Conservation (phyloP, 2,329 filamentous ascomycete species). For the Cercospora sp. region DNA sequence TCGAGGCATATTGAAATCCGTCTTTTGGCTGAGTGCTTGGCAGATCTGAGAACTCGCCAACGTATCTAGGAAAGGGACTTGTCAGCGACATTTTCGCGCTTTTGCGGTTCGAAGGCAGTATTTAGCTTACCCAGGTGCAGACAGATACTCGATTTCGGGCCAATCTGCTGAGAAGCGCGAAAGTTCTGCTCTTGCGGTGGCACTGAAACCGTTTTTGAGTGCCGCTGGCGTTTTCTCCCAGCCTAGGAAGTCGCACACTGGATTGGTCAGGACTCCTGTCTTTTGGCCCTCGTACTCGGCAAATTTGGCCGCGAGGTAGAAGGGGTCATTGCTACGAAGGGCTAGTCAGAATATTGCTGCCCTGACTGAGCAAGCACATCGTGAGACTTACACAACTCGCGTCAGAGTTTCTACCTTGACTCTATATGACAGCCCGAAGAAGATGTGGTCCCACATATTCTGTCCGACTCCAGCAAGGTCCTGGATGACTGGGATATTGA, state of each 20-base stretch:
- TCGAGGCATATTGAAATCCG: slow-evolving; percentile 38
- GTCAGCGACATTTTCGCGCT: neutral
- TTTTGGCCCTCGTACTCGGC: slow-evolving; percentile 23
- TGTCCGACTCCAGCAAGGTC: slow-evolving; percentile 64
- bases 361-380: too few relatives aligned
- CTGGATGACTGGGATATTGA: slow-evolving; percentile 55
- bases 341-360: neutral
- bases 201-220: slow-evolving; percentile 15
- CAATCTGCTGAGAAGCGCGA: slow-evolving; percentile 26
- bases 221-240: slow-evolving; percentile 30
- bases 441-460: slow-evolving; percentile 62
- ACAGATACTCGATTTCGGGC: slow-evolving; percentile 29
- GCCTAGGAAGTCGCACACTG: slow-evolving; percentile 24
- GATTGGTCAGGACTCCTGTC: slow-evolving; percentile 21
- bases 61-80: neutral
- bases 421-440: slow-evolving; percentile 39
- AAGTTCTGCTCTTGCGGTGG: slow-evolving; percentile 17
- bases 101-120: neutral
- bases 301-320: slow-evolving; percentile 18
- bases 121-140: slow-evolving; percentile 14
- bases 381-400: slow-evolving; percentile 9
- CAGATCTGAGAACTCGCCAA: slow-evolving; percentile 4
- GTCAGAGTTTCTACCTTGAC: slow-evolving; percentile 31
- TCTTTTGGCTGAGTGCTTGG: slow-evolving; percentile 31
- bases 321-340: slow-evolving; percentile 19